Evolutionary conservation across 805 yeast genomes (phyloP).

Genomic region (Jamesozyma lodderae): DNA sequence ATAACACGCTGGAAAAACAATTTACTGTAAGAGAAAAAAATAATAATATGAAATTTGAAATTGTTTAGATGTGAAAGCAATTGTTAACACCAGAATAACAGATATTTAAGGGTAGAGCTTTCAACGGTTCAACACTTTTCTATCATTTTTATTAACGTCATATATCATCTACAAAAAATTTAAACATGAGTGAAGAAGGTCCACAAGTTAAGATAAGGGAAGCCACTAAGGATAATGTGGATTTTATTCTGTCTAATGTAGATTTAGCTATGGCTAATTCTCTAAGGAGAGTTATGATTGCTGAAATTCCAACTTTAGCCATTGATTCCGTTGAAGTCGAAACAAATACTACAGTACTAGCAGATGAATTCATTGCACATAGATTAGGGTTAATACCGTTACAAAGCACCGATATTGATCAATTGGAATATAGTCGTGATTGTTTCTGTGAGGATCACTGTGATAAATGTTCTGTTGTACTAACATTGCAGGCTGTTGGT

Average conservation of each 20-base stretch:
- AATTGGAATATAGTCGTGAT: constrained; percentile 81
- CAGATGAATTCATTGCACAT: constrained; percentile 94
- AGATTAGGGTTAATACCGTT: constrained; percentile 89
- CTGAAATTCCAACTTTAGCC: constrained; percentile 95
- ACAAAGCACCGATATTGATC: constrained; percentile 73
- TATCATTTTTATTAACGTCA: no score
- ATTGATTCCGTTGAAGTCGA: constrained; percentile 94
- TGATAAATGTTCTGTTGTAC: constrained; percentile 84
- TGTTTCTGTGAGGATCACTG: constrained; percentile 98
- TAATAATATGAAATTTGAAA: no score
- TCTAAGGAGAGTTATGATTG: constrained; percentile 79
- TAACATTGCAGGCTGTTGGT: constrained; percentile 80
- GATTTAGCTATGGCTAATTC: constrained; percentile 90
- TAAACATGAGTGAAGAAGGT: constrained; percentile 28
- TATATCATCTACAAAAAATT: not conserved
- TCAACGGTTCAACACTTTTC: no score
- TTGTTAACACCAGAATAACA: no score
- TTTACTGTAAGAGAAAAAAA: no score
- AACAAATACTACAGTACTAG: constrained; percentile 84
- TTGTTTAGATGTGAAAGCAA: no score
- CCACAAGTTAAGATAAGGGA: constrained; percentile 86
- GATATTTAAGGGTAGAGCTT: not conserved
- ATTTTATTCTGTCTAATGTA: constrained; percentile 77
- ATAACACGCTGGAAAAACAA: no score
- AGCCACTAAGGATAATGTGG: constrained; percentile 79